Evolutionary conservation across 140 eudicot species (phyloP), one percentile per base, ranked within the genome.

Genomic region (Senecio squalidus): DNA sequence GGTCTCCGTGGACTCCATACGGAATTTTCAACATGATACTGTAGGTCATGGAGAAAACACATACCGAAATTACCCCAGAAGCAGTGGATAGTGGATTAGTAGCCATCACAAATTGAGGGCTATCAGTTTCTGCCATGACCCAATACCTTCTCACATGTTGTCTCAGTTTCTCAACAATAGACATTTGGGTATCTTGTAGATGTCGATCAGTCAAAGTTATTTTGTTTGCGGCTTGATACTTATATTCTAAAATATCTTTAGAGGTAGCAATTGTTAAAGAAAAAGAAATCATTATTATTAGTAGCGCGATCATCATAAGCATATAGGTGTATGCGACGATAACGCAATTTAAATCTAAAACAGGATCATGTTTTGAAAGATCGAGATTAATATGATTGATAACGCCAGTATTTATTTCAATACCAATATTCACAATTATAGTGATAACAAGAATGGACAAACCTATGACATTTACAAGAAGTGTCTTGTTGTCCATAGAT

Each of bases 61-160:
- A 2, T 39, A 61, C 6, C 23, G 64, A 40, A 3, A 70, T 69
- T 24, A 31, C n/a, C 2, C 60, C 53, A 1, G 65, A 71, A 71
- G 66, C 66, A 44, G 23, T 15, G 0, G 59, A 71, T 41, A 48
- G 21, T 4, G 60, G 25, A 63, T 39, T 43, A 34, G 52, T 45
- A 33, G 60, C 66, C 31, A 71, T 54, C 58, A 63, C 66, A 62
- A n/a, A n/a, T n/a, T n/a, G n/a, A n/a, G n/a, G n/a, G 55, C 39
- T 70, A 0, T 64, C 50, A 2, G 64, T 50, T 70, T 61, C 64
- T 2, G 58, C 64, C 70, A 62, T 71, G 16, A 71, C 54, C 76
- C 71, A 71, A 10, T 71, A 45, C 57, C 40, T 55, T 44, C 43
- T 46, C 71, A 71, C 59, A 8, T 46, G n/a, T 26, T 62, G 65